A percentile compares a stretch with the other conserved stretches of the same genome.
phyloP scores from a whole-genome alignment of 306 rosid genomes.

The Lupinus albus region DNA sequence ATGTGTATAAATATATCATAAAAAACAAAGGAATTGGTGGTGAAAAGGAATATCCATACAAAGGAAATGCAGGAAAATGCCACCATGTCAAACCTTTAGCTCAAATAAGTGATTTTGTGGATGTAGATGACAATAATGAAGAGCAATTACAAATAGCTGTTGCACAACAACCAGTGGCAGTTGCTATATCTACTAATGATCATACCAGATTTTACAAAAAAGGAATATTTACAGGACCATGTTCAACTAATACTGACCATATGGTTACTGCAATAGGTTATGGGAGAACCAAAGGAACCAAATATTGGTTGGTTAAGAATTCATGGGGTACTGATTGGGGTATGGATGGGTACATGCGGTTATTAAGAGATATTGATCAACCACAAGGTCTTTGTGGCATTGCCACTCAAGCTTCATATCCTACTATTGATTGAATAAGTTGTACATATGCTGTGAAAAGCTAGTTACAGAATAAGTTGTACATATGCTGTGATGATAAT shows the following conservation, averaged over 20 bases:
- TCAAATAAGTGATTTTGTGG: too few species aligned
- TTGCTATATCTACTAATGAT: neutral
- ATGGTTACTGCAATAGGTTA: neutral
- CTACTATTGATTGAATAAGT: neutral
- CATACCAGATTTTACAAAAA: neutral
- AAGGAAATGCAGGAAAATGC: too few species aligned
- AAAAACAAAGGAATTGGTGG: neutral
- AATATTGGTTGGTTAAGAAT: neutral
- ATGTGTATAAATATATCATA: neutral
- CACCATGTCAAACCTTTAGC: too few species aligned
- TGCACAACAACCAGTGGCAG: neutral
- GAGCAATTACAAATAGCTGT: neutral
- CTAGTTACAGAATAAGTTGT: too few species aligned
- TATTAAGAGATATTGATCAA: neutral
- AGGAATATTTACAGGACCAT: conserved; percentile 3
- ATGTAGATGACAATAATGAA: neutral
- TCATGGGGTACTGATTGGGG: neutral
- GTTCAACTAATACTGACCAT: neutral
- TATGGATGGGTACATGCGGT: neutral
- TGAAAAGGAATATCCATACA: neutral
- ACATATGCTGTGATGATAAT: too few species aligned
- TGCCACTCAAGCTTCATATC: neutral
- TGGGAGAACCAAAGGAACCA: neutral
- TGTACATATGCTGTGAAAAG: too few species aligned
- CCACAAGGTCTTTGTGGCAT: conserved; percentile 16